Base-by-base conservation (phyloP, 176 grass and related monocot species). In the Thinopyrum elongatum region DNA sequence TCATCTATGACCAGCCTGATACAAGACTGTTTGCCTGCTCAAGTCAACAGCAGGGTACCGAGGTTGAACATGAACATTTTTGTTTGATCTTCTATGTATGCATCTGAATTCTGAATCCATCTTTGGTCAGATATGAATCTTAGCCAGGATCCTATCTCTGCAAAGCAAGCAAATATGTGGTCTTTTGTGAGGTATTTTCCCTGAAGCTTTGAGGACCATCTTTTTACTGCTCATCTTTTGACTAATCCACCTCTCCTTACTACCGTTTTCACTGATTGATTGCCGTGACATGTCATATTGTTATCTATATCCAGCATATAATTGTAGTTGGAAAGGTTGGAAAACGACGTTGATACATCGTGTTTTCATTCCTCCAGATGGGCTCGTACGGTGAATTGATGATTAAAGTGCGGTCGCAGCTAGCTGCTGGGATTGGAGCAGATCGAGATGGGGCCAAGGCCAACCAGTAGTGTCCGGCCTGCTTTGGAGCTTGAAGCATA, bases 401-500 rank as follows among this genome's bases (percentile, higher is more conserved):
- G 42, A 27, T 86, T 80, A 27, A 25, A 49, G 57, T 11, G 65
- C 60, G 35, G 80, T 14, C 16, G 23, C 23, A 8, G 60, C 16
- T 31, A 22, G 7, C 7, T 49, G 76, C 51, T 26, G 23, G 19
- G 60, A 41, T 65, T 35, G 77, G 11, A 58, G 15, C 39, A 51
- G 16, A 66, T 82, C 42, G 16, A 30, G 23, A 26, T 23, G 28
- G 57, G 85, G 0, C 65, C 65, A 22, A 49, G 4, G 46, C 46
- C 46, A 49, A 49, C 46, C 46, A 49, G 44, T 14, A 14, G 1
- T 49, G 0, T 49, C 1, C 4, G 14, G 1, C 76, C 6, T 29
- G 22, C 23, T 7, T 34, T 23, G 38, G 49, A 82, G 78, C 86
- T 34, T 17, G 38, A 65, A 82, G 70, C 86, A 76, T 82, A 87